phyloP scores from a whole-genome alignment of 441 rosid species.

The Populus hybrid region DNA sequence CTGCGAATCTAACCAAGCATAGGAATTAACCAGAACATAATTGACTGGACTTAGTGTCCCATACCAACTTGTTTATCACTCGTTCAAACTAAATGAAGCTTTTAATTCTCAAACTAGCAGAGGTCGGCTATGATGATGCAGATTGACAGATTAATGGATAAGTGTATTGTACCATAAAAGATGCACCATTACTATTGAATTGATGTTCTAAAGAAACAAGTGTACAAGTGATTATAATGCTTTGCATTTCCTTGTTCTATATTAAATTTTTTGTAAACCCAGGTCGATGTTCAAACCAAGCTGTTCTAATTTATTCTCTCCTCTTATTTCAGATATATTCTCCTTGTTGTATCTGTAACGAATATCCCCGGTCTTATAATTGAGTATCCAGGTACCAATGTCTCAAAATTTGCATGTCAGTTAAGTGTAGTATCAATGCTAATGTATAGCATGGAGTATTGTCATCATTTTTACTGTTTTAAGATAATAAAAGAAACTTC shows the following conservation, averaged over 20 bases:
- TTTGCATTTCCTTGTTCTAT: not conserved
- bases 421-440: not conserved
- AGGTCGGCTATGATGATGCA: not conserved
- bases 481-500: not conserved
- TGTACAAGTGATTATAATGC: not conserved
- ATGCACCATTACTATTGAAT: not conserved
- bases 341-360: not conserved
- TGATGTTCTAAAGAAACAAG: not conserved
- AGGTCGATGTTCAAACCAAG: not conserved
- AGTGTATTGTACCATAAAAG: not conserved
- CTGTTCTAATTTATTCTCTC: not conserved
- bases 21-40: not conserved
- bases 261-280: not conserved
- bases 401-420: not conserved
- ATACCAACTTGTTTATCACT: not conserved
- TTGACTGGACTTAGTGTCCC: not conserved
- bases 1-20: not conserved
- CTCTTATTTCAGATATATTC: not conserved
- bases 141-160: not conserved
- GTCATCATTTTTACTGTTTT: not conserved
- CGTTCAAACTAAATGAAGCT: not conserved
- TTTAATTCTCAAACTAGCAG: not conserved
- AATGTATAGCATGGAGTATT: not conserved
- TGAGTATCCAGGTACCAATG: not conserved
- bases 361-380: too few species aligned